These are phyloP conservation scores for Dendrobium chrysotoxum DNA, from an alignment of 106 monocot genomes.

Conservation along the genomic window DNA sequence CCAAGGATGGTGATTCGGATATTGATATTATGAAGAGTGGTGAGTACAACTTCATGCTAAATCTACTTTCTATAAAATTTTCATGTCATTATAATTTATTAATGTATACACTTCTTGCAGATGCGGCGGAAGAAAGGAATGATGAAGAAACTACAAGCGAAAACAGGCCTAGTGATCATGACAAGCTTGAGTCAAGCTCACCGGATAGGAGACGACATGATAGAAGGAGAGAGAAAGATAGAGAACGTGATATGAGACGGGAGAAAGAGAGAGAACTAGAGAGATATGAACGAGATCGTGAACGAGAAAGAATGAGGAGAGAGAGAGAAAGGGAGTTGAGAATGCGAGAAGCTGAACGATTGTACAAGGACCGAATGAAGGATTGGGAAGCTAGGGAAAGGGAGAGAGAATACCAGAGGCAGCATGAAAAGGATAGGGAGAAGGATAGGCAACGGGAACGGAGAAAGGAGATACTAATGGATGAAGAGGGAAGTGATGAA, in stretches of 20 bases:
- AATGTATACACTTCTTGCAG: constrained; percentile 12
- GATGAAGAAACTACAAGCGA: constrained; percentile 71
- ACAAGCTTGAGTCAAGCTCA: constrained; percentile 53
- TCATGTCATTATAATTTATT: background rate
- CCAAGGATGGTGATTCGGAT: constrained; percentile 57
- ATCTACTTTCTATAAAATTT: background rate
- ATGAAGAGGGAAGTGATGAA: constrained; percentile 85
- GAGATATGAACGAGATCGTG: constrained; percentile 73
- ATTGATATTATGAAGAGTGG: constrained; percentile 54
- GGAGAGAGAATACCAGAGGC: constrained; percentile 72
- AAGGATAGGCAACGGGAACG: constrained; percentile 75
- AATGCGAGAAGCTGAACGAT: constrained; percentile 59
- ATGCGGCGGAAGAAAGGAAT: constrained; percentile 56
- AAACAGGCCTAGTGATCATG: constrained; percentile 39
- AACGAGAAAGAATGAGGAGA: constrained; percentile 64
- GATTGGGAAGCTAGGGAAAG: constrained; percentile 94
- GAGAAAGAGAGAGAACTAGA: constrained; percentile 79
- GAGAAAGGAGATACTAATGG: constrained; percentile 54
- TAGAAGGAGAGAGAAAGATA: constrained; percentile 61
- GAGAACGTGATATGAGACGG: constrained; percentile 59
- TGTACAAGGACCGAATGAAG: constrained; percentile 74
- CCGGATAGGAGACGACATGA: constrained; percentile 60
- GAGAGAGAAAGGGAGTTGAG: constrained; percentile 78
- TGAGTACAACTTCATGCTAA: constrained; percentile 11
- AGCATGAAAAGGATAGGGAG: constrained; percentile 68